A percentile compares a stretch with the other conserved stretches of the same genome.
These are phyloP conservation scores for Trichoderma koningii DNA, from an alignment of 2,329 filamentous ascomycete species.

Conservation along the genomic window DNA sequence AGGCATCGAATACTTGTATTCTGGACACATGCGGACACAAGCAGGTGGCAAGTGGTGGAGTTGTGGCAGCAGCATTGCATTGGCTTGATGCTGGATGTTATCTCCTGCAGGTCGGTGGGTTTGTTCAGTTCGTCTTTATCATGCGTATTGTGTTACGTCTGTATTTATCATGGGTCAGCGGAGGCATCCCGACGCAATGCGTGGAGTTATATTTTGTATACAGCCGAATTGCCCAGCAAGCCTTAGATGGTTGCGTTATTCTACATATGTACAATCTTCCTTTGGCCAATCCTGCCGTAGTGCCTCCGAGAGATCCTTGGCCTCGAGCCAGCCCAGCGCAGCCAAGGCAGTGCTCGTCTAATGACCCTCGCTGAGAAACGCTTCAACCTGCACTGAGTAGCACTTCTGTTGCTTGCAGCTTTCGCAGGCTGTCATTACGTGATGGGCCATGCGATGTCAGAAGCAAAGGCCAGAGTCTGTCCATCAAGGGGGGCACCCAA, in stretches of 20 bases:
- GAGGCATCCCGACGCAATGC: too few species aligned
- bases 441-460: neutral
- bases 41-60: neutral
- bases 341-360: too few species aligned
- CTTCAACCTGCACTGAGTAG: neutral
- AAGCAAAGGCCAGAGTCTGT: neutral
- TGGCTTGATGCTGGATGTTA: neutral
- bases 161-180: too few species aligned
- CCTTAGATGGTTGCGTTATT: too few species aligned
- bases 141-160: neutral
- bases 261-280: too few species aligned
- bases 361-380: too few species aligned
- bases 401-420: neutral
- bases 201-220: too few species aligned
- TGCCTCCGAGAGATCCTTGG: neutral
- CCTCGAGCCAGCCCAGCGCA: neutral
- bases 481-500: neutral
- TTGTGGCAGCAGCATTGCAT: neutral
- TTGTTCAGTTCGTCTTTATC: neutral
- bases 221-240: too few species aligned
- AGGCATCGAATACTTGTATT: neutral
- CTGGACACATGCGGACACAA: neutral
- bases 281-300: neutral
- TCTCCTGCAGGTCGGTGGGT: neutral
- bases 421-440: neutral